These are phyloP conservation scores for Scolecobasidium constrictum DNA, from an alignment of 2,329 filamentous ascomycete species.

Conservation along the genomic window DNA sequence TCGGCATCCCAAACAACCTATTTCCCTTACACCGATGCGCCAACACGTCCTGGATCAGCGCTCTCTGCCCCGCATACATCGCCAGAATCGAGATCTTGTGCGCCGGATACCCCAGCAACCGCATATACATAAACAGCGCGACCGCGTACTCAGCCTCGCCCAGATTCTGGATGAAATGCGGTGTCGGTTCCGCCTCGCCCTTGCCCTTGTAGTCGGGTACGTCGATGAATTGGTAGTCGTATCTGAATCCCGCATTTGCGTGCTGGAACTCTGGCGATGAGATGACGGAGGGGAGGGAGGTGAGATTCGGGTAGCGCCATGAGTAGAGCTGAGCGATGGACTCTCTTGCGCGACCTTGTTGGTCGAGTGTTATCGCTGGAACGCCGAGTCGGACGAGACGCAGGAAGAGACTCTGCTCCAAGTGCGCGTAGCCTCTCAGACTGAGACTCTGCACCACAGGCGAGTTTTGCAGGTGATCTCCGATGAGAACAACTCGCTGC, in stretches of 20 bases:
- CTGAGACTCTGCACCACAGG: conserved; percentile 91
- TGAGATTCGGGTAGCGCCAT: conserved; percentile 79
- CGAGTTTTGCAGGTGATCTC: conserved; percentile 94
- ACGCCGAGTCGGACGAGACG: conserved; percentile 83
- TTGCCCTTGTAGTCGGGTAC: conserved; percentile 85
- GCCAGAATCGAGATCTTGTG: conserved; percentile 77
- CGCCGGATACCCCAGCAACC: conserved; percentile 82
- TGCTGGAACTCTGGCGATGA: conserved; percentile 58
- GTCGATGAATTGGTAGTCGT: conserved; percentile 94
- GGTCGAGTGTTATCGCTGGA: conserved; percentile 80
- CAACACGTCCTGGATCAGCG: conserved; percentile 80
- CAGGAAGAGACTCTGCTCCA: conserved; percentile 92
- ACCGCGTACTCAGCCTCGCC: conserved; percentile 97
- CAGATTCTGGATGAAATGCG: conserved; percentile 92
- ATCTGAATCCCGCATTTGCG: conserved; percentile 85
- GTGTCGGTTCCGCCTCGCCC: conserved; percentile 80
- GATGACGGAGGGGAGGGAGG: conserved; percentile 67
- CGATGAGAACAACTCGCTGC: conserved; percentile 82
- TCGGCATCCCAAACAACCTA: conserved; percentile 76
- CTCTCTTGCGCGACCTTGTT: conserved; percentile 82
- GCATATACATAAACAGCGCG: conserved; percentile 94
- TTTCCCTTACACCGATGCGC: conserved; percentile 73
- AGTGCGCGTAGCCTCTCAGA: conserved; percentile 87
- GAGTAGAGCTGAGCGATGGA: conserved; percentile 82
- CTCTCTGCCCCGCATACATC: conserved; percentile 86